Conservation (phyloP, 106 monocot species). For the Dioscorea zingiberensis region DNA sequence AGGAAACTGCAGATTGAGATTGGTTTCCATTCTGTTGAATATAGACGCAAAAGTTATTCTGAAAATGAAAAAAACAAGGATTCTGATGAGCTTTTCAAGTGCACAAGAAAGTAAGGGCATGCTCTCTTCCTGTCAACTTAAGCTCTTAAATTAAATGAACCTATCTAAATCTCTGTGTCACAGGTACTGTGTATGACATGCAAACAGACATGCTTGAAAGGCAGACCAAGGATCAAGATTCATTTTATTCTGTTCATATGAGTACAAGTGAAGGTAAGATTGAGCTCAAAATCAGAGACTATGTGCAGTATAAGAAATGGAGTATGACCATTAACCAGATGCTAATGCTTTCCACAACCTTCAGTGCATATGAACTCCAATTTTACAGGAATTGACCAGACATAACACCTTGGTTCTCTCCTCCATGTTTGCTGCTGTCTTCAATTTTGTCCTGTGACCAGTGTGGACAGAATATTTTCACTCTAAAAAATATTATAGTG, state of each 20-base stretch:
- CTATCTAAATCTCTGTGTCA: neutral
- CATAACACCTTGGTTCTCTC: no score
- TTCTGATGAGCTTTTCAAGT: slow-evolving; percentile 32
- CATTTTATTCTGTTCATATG: slow-evolving; percentile 30
- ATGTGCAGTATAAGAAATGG: slow-evolving; percentile 50
- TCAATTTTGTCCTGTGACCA: no score
- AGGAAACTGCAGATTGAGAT: slow-evolving; percentile 52
- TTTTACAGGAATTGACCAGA: neutral
- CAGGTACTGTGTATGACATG: slow-evolving; percentile 52
- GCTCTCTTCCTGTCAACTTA: neutral
- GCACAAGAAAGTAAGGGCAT: slow-evolving; percentile 45
- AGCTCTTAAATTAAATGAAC: neutral
- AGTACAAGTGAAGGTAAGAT: slow-evolving; percentile 52
- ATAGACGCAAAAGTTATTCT: slow-evolving; percentile 41
- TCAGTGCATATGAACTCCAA: slow-evolving; percentile 13
- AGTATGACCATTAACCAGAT: slow-evolving; percentile 51
- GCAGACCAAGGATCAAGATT: slow-evolving; percentile 10
- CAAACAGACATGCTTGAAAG: slow-evolving; percentile 13
- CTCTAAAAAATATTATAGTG: no score
- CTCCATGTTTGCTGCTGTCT: no score
- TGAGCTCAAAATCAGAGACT: slow-evolving; percentile 33
- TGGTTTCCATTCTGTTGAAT: slow-evolving; percentile 37
- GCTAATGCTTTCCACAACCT: slow-evolving; percentile 48
- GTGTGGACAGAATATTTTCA: no score
- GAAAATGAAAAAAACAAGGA: slow-evolving; percentile 47